Evolutionary conservation across 192 early-diverging fungal genomes (phyloP).

Genomic region (Geranomyces variabilis): DNA sequence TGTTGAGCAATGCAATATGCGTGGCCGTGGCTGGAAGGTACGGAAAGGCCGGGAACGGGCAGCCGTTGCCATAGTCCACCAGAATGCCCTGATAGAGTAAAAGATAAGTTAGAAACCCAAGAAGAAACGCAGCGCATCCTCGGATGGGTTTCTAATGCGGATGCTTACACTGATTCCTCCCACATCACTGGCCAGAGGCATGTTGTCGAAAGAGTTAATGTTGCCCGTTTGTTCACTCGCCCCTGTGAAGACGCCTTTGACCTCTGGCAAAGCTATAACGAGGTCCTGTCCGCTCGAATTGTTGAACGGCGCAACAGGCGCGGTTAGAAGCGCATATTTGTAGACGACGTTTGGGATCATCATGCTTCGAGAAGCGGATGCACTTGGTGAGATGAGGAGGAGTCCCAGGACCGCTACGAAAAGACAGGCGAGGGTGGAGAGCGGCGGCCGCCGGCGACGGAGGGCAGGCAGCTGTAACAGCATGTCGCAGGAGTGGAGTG

Average conservation of each 20-base stretch:
- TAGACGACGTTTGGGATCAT: neutral
- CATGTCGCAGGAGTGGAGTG: no score
- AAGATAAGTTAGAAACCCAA: neutral
- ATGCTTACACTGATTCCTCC: slow-evolving; percentile 5
- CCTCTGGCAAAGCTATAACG: neutral
- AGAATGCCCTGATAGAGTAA: slow-evolving; percentile 5
- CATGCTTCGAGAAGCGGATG: neutral
- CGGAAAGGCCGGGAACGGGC: neutral
- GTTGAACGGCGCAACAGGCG: neutral
- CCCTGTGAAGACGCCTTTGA: neutral
- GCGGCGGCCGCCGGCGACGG: no score
- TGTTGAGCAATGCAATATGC: slow-evolving; percentile 19
- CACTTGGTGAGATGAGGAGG: no score
- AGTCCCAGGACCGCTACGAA: no score
- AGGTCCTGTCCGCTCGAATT: neutral
- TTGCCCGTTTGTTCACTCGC: neutral
- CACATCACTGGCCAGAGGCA: slow-evolving; percentile 4
- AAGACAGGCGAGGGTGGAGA: no score
- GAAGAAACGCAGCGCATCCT: no score
- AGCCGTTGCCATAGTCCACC: slow-evolving; percentile 24
- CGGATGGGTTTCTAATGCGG: no score
- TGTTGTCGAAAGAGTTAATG: slow-evolving; percentile 3
- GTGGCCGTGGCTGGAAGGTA: slow-evolving; percentile 5
- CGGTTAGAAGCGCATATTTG: neutral
- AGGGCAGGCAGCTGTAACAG: no score